Evolutionary conservation across 1,139 yeast species (phyloP).

Genomic region (Taiozyma sp.): DNA sequence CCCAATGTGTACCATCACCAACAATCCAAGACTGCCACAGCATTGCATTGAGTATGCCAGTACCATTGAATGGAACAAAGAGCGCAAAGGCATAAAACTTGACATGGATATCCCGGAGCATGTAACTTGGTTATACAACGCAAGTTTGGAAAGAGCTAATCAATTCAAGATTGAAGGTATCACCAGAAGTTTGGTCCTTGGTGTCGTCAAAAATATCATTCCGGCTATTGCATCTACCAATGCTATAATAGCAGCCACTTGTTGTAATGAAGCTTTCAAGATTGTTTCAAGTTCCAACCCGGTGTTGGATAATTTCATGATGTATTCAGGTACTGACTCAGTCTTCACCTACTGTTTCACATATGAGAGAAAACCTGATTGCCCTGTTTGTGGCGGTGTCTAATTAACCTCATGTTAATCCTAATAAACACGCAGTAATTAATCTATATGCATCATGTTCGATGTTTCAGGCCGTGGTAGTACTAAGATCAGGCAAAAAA

Average conservation of each 20-base stretch:
- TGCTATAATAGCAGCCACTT: constrained; percentile 86
- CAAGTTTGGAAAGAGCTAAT: constrained; percentile 54
- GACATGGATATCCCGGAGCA: constrained; percentile 71
- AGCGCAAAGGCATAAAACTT: constrained; percentile 40
- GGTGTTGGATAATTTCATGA: constrained; percentile 72
- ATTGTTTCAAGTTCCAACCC: constrained; percentile 67
- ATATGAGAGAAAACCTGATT: constrained; percentile 52
- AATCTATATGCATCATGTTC: too few relatives aligned
- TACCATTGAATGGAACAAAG: constrained; percentile 66
- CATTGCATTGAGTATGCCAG: constrained; percentile 94
- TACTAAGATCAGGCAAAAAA: too few relatives aligned
- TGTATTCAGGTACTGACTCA: constrained; percentile 77
- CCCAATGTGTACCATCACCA: constrained; percentile 93
- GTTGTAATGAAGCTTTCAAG: constrained; percentile 86
- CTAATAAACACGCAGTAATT: neutral
- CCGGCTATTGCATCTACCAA: constrained; percentile 96
- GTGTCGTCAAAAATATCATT: constrained; percentile 86
- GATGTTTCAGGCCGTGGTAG: too few relatives aligned
- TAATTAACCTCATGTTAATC: neutral
- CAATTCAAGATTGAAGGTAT: constrained; percentile 66
- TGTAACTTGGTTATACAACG: constrained; percentile 56
- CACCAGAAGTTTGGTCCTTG: constrained; percentile 65
- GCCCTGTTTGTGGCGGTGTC: constrained; percentile 69
- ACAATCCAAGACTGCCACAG: constrained; percentile 89
- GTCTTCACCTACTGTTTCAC: constrained; percentile 69